Evolutionary conservation across 1,284 basidiomycete genomes (phyloP), one percentile per base, ranked within the genome.

Genomic region (Ceratorhiza oryzae-sativae): DNA sequence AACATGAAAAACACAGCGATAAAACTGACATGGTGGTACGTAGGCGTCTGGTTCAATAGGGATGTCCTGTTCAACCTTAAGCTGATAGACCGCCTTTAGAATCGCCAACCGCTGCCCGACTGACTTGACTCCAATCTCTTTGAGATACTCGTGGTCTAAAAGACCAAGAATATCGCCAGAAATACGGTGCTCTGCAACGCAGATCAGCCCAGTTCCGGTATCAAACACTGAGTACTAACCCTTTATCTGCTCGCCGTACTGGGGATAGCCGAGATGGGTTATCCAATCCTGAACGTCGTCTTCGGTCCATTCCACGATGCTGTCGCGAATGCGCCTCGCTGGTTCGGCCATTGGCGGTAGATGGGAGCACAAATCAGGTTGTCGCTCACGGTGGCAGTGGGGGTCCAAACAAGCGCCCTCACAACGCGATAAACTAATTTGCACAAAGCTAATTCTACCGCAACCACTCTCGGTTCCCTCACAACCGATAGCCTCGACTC

Each of bases 41-140:
- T 95, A 98, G 77, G 94, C 88, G 75, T 93, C 92, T 46, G 91
- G 84, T 71, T 93, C 92, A 75, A 97, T 88, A 55, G 92, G 89
- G 62, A 98, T 84, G 75, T 90, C 89, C 77, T 95, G 87, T 1
- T 88, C 88, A 63, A 94, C 82, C 81, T 98, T 98, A 76, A 93
- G 83, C 73, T 90, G 88, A 82, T 96, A 97, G 72, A 97, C 89
- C 59, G 91, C 89, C 80, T 94, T 94, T 77, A 98, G 87, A 74
- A 98, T 93, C 39, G 91, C 85, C 25, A 98, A 82, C 58, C 95
- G 85, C 81, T 97, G 94, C 8, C 95, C 95, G 75, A 97, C 87
- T 42, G 90, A 93, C 23, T 86, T 79, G 56, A 98, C 87, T 5
- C 95, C 95, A 72, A 97, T 83, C 70, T 92, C 90, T 80, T 92